Evolutionary conservation across 106 monocot genomes (phyloP), one percentile per base, ranked within the genome.

Genomic region (Chionographis japonica): DNA sequence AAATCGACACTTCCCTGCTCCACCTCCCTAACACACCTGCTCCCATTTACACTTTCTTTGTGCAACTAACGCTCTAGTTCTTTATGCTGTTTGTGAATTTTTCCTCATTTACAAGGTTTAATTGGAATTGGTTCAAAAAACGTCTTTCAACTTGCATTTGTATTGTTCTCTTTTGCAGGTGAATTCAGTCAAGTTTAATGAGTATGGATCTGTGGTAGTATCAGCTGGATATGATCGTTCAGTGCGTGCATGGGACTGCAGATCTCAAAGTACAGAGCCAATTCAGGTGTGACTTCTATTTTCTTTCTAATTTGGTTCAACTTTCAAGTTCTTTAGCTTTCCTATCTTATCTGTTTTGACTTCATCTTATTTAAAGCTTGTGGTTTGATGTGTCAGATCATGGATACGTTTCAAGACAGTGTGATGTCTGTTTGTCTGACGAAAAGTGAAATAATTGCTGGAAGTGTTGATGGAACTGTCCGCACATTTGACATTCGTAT

Each of bases 151-250:
- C 19, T 19, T 53, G 14, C 41, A 39, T 39, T 13, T 51, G n/a
- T 46, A 72, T 64, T 20, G 10, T 14, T 37, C 8, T 75, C 4
- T 61, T 27, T 62, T 60, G 52, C 49, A 98, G 98, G 90, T 99
- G 49, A 99, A 99, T 73, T 83, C 93, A 12, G 98, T 93, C 8
- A 99, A 90, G 66, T 99, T 99, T 70, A 99, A 99, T 81, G 98
- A 90, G 83, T 83, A 88, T 63, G 81, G 72, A 35, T 71, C 93
- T 14, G 93, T 93, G 51, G 98, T 93, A 12, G 74, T 93, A 63
- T 93, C 98, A n/a, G 98, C 93, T 61, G 93, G 93, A 8, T 99
- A 99, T 84, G 98, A 99, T 72, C 98, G 81, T 11, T 93, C 98
- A 35, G 82, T 99, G 8, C 87, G 93, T 52, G 87, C 85, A 55